These are phyloP conservation scores for Cupressus sempervirens DNA, from an alignment of 75 land plant genomes.

Conservation along the genomic window DNA sequence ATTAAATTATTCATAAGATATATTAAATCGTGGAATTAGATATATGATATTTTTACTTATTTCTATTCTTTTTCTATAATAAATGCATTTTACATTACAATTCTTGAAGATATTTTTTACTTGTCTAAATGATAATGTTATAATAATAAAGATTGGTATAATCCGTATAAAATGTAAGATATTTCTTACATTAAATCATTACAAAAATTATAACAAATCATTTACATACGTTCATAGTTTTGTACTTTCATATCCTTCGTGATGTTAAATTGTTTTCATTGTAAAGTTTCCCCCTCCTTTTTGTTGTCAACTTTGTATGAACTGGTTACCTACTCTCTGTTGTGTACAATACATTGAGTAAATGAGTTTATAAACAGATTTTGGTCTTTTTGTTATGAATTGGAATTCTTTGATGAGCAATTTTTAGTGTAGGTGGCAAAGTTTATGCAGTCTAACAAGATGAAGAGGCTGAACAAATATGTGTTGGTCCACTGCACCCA, in stretches of 20 bases:
- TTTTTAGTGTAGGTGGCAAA: constrained; percentile 49
- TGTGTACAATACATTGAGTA: background rate
- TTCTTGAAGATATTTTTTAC: background rate
- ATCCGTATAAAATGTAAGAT: background rate
- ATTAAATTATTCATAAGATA: no score
- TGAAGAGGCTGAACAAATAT: constrained; percentile 45
- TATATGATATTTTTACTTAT: no score
- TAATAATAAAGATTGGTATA: background rate
- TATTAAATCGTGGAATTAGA: no score
- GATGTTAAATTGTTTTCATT: background rate
- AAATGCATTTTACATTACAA: background rate
- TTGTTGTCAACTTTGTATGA: background rate
- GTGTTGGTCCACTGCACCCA: constrained; percentile 97
- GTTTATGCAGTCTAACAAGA: constrained; percentile 44
- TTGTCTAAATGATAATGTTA: background rate
- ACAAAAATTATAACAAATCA: background rate
- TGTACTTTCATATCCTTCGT: background rate
- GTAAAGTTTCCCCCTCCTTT: background rate
- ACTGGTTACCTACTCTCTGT: background rate
- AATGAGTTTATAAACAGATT: background rate
- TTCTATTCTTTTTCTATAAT: no score
- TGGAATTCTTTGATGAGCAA: background rate
- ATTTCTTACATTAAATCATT: background rate
- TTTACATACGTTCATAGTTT: background rate
- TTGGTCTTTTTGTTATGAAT: background rate